Conservation (phyloP, 495 filamentous ascomycete genomes). For the Corynascus novoguineensis region DNA sequence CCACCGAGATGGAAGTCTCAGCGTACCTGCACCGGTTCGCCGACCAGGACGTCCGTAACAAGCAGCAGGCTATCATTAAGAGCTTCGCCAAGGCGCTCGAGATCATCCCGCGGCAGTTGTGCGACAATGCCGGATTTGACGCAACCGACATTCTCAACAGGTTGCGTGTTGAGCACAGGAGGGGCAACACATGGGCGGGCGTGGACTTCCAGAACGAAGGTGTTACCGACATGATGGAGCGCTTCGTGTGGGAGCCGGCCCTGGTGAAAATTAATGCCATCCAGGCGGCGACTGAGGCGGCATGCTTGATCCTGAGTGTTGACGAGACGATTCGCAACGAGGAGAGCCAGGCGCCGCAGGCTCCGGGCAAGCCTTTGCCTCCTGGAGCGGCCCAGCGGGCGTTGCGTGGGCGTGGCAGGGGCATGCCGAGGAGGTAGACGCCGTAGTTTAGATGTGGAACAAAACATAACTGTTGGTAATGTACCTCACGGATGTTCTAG, state of each 20-base stretch:
- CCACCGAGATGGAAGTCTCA: constrained; percentile 94
- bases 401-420: constrained; percentile 77
- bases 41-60: constrained; percentile 84
- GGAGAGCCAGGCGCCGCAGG: constrained; percentile 76
- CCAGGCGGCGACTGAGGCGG: constrained; percentile 90
- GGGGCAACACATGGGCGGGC: constrained; percentile 87
- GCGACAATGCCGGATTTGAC: constrained; percentile 97
- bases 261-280: constrained; percentile 97
- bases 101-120: constrained; percentile 92
- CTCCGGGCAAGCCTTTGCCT: constrained; percentile 69
- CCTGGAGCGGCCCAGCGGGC: constrained; percentile 91
- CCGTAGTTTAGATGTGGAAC: constrained; percentile 14
- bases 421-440: constrained; percentile 75
- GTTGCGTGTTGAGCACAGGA: constrained; percentile 87
- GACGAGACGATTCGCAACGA: constrained; percentile 98
- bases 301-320: constrained; percentile 89
- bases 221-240: constrained; percentile 83
- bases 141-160: constrained; percentile 95
- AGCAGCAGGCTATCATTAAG: constrained; percentile 97
- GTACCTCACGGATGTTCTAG: not conserved
- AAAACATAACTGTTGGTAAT: constrained; percentile 13
- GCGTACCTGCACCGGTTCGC: constrained; percentile 87
- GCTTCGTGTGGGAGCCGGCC: constrained; percentile 94
- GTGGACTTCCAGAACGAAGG: constrained; percentile 93
- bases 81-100: constrained; percentile 95